Percentiles rank a stretch among this genome's conserved stretches.
Evolutionary conservation across 306 rosid genomes (phyloP).

Genomic region (Trifolium fragiferum): DNA sequence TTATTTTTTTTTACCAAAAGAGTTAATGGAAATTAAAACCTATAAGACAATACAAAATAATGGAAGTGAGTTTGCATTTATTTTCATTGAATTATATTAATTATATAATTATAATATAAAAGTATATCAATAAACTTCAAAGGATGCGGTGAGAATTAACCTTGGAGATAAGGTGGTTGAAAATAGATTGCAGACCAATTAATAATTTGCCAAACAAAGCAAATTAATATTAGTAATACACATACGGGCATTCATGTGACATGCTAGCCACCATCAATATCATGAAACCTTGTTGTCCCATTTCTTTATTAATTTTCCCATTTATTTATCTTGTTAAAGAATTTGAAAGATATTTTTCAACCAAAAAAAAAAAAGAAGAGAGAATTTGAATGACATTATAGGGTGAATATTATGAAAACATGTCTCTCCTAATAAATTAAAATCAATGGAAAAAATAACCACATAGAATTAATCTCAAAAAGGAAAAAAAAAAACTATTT

Average conservation of each 20-base stretch:
- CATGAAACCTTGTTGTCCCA: background rate
- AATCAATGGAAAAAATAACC: background rate
- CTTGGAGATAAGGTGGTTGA: constrained; percentile 12
- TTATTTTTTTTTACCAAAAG: too few relatives aligned
- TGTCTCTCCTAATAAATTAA: background rate
- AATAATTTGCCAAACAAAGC: constrained; percentile 10
- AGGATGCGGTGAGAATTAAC: background rate
- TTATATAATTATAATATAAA: background rate
- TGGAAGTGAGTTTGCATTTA: background rate
- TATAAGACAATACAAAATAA: background rate
- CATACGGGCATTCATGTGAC: constrained; percentile 34
- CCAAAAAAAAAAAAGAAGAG: background rate
- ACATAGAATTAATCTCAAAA: background rate
- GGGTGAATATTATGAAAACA: background rate
- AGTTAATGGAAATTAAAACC: too few relatives aligned
- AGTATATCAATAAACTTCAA: background rate
- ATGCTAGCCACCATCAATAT: constrained; percentile 2
- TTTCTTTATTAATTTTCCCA: background rate
- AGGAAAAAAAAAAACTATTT: background rate
- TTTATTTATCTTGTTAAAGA: background rate
- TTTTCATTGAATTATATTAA: background rate
- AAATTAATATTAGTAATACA: background rate
- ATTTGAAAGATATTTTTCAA: background rate
- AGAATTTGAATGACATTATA: background rate
- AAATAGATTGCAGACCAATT: constrained; percentile 3